Conservation (phyloP, 768 basidiomycete genomes). For the Sutorius australiensis region DNA sequence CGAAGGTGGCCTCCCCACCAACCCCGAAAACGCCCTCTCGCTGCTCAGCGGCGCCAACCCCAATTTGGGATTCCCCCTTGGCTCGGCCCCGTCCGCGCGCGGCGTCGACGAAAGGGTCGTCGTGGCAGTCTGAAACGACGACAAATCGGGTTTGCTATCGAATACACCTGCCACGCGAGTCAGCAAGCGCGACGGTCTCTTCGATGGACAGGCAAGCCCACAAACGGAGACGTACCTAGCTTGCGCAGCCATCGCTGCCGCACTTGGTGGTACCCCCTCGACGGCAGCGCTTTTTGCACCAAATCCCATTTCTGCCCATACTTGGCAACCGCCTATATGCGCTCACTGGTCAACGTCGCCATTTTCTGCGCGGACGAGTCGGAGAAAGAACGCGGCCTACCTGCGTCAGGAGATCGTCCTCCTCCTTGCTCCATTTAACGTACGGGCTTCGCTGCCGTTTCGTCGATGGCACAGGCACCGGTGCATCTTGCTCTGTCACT, state of each 20-base stretch:
- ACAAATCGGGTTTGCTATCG: constrained; percentile 35
- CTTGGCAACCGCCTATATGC: constrained; percentile 35
- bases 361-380: no score
- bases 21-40: constrained; percentile 29
- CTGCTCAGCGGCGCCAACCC: constrained; percentile 38
- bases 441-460: constrained; percentile 39
- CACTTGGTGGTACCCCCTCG: constrained; percentile 41
- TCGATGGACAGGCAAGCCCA: background rate
- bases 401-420: constrained; percentile 39
- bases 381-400: constrained; percentile 15
- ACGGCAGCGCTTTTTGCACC: constrained; percentile 39
- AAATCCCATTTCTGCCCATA: constrained; percentile 39
- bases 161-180: constrained; percentile 26
- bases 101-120: constrained; percentile 12
- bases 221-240: constrained; percentile 24
- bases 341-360: background rate
- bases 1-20: constrained; percentile 20
- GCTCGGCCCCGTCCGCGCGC: constrained; percentile 17
- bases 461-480: constrained; percentile 16
- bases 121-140: constrained; percentile 31
- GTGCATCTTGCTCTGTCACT: constrained; percentile 29
- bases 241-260: constrained; percentile 42
- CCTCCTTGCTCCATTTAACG: constrained; percentile 42
- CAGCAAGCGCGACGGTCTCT: background rate
- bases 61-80: constrained; percentile 34